Evolutionary conservation across 345 rosid genomes (phyloP).

Genomic region (Brassica cretica): DNA sequence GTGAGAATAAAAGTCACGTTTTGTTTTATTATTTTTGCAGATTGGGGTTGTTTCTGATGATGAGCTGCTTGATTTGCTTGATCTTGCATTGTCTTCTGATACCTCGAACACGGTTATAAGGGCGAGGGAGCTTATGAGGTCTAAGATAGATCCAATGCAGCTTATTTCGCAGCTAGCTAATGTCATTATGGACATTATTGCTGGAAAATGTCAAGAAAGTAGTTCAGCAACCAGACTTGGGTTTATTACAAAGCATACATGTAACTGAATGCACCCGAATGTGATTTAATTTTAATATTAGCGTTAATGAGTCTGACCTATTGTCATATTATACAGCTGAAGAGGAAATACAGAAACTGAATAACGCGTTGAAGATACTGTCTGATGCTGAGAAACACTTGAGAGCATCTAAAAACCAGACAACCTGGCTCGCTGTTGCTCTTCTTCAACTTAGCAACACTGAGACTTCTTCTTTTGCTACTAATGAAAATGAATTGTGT

Average conservation of each 20-base stretch:
- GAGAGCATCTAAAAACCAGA: slow-evolving; percentile 85
- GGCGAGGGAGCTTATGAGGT: slow-evolving; percentile 93
- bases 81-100: slow-evolving; percentile 88
- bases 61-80: slow-evolving; percentile 88
- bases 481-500: slow-evolving; percentile 49
- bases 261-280: slow-evolving; percentile 43
- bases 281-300: background rate
- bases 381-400: slow-evolving; percentile 93
- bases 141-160: slow-evolving; percentile 94
- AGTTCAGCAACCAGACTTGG: slow-evolving; percentile 59
- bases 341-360: slow-evolving; percentile 67
- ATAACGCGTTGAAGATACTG: slow-evolving; percentile 78
- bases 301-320: background rate
- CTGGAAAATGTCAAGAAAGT: slow-evolving; percentile 62
- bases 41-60: slow-evolving; percentile 93
- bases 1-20: background rate
- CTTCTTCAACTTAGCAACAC: slow-evolving; percentile 76
- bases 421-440: slow-evolving; percentile 96
- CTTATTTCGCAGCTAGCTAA: slow-evolving; percentile 88
- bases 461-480: slow-evolving; percentile 49
- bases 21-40: slow-evolving; percentile 39
- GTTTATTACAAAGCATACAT: slow-evolving; percentile 58
- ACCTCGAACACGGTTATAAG: slow-evolving; percentile 86
- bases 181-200: slow-evolving; percentile 89
- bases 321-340: slow-evolving; percentile 55